Conservation (phyloP, 805 yeast species). For the Candida gorgasii region DNA sequence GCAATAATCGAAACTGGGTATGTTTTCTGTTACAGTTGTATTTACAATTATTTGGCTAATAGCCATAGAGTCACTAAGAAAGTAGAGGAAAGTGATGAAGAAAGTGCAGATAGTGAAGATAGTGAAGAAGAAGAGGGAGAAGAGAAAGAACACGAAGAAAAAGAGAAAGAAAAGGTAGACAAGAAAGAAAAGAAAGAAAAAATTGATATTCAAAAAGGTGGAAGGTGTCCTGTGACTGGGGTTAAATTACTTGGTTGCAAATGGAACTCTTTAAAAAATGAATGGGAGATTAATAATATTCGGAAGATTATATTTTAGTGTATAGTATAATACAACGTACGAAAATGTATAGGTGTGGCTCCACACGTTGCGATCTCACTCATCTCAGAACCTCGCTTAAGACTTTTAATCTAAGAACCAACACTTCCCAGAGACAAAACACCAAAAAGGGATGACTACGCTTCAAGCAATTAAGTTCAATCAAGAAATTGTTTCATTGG, state of each 20-base stretch:
- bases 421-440: too few species aligned
- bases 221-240: constrained; percentile 84
- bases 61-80: constrained; percentile 29
- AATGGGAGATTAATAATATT: constrained; percentile 75
- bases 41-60: constrained; percentile 60
- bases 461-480: constrained; percentile 70
- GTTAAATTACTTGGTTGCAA: constrained; percentile 69
- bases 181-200: constrained; percentile 2
- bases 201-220: constrained; percentile 48
- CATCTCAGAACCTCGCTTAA: constrained; percentile 1
- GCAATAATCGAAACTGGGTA: constrained; percentile 90
- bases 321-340: too few species aligned
- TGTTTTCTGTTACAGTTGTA: constrained; percentile 88
- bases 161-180: constrained; percentile 11
- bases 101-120: constrained; percentile 19
- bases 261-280: constrained; percentile 54
- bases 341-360: too few species aligned
- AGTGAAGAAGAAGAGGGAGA: constrained; percentile 17
- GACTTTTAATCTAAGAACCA: too few species aligned
- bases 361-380: constrained; percentile 1
- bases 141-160: constrained; percentile 9
- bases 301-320: constrained; percentile 66
- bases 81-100: constrained; percentile 16
- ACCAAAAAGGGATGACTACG: constrained; percentile 16
- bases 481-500: constrained; percentile 43